Percentiles rank a stretch among this genome's conserved stretches.
Evolutionary conservation across 129 eudicot species (phyloP).

Genomic region (Tagetes patula): DNA sequence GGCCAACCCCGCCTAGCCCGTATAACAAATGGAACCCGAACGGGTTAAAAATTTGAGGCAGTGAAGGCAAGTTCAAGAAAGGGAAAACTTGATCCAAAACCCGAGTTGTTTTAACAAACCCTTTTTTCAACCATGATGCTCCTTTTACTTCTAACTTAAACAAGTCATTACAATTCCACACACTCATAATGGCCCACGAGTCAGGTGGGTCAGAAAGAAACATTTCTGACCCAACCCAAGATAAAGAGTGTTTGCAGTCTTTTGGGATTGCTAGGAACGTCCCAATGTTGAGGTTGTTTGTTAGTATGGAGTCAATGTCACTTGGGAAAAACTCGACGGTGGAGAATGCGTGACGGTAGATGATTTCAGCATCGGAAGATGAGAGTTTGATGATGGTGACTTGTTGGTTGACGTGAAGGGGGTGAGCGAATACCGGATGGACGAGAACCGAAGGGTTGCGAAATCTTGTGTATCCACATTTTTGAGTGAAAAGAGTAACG

Average conservation of each 20-base stretch:
- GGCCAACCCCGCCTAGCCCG: constrained; percentile 97
- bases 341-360: constrained; percentile 77
- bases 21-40: constrained; percentile 86
- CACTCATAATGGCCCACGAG: constrained; percentile 90
- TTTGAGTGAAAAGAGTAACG: constrained; percentile 65
- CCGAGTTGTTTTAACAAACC: constrained; percentile 64
- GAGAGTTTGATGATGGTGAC: constrained; percentile 50
- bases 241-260: constrained; percentile 24
- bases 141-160: constrained; percentile 76
- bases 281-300: constrained; percentile 71
- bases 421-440: constrained; percentile 92
- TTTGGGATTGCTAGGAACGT: constrained; percentile 76
- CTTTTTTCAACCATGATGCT: constrained; percentile 59
- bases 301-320: constrained; percentile 74
- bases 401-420: constrained; percentile 39
- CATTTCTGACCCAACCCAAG: constrained; percentile 53
- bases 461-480: constrained; percentile 85
- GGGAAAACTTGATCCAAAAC: constrained; percentile 79
- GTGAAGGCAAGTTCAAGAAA: constrained; percentile 69
- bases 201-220: constrained; percentile 61
- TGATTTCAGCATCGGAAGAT: constrained; percentile 61
- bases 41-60: constrained; percentile 78
- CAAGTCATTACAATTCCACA: constrained; percentile 86
- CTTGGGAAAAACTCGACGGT: constrained; percentile 92
- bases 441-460: constrained; percentile 88